Percentiles rank a stretch among this genome's conserved stretches.
Conservation (phyloP, 2,329 filamentous ascomycete species). For the Dactylella cylindrospora region DNA sequence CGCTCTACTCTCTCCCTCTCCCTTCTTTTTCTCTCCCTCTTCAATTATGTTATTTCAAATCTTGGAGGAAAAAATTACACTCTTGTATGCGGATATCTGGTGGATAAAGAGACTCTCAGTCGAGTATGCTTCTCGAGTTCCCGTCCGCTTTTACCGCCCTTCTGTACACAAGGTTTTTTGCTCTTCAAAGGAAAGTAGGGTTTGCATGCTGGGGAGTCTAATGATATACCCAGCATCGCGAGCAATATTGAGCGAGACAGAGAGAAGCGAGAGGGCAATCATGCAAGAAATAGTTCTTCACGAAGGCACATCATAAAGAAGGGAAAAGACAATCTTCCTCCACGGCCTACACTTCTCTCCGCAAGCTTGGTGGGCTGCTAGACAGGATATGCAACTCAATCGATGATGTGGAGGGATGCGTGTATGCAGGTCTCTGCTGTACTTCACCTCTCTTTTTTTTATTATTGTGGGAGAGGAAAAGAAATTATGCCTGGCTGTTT, state of each 20-base stretch:
- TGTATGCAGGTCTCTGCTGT: slow-evolving; percentile 12
- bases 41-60: too few relatives aligned
- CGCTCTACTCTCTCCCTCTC: too few relatives aligned
- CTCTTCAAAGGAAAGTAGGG: too few relatives aligned
- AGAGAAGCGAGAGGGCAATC: slow-evolving; percentile 10
- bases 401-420: not conserved
- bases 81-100: too few relatives aligned
- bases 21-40: too few relatives aligned
- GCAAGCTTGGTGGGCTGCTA: not conserved
- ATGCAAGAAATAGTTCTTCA: not conserved
- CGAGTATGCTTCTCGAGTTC: too few relatives aligned
- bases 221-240: too few relatives aligned
- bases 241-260: slow-evolving; percentile 18
- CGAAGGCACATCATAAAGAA: not conserved
- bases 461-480: not conserved
- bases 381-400: slow-evolving; percentile 4
- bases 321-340: not conserved
- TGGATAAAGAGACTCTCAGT: too few relatives aligned
- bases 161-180: too few relatives aligned
- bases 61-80: too few relatives aligned
- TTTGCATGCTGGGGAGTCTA: too few relatives aligned
- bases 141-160: too few relatives aligned
- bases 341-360: not conserved
- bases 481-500: not conserved
- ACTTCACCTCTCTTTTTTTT: slow-evolving; percentile 1